Evolutionary conservation across 495 filamentous ascomycete species (phyloP), one percentile per base, ranked within the genome.

Genomic region (Podospora bellae-mahoneyi): DNA sequence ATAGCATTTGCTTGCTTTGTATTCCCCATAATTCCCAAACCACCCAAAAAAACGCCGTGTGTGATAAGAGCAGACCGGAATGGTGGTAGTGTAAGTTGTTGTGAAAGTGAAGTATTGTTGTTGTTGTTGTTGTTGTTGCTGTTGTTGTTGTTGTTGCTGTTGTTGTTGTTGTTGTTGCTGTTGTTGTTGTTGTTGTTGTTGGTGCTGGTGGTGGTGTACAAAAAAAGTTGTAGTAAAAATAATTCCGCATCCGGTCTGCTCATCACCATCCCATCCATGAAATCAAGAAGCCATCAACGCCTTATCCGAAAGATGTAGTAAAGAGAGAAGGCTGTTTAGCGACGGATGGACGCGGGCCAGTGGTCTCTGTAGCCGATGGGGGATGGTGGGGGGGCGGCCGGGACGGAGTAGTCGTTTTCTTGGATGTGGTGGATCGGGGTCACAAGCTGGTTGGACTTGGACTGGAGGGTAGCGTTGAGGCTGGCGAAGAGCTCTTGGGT

Each of bases 341-440:
- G 74, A 54, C 75, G 75, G 32, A 74, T 66, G 34, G 70, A 64
- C 28, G 71, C 64, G 57, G 75, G 78, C 82, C 82, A 84, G 69
- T 82, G 78, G 68, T 82, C 79, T 34, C 78, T 76, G 70, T 81
- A 84, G 74, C 79, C 78, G 66, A 84, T 79, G 28, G 82, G 82
- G 68, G 79, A 82, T 6, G 82, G 82, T 30, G 82, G 82, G 20
- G 82, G 82, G 1, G 82, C 81, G 15, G 81, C 81, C 55, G 82
- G 82, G 23, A 84, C 82, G 39, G 79, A 75, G 77, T 81, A 84
- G 73, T 84, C 82, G 58, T 78, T 71, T 74, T 84, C 81, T 68
- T 78, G 78, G 72, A 83, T 83, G 64, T 75, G 69, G 72, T 78
- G 81, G 66, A 78, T 77, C 16, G 82, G 80, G 0, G 80, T 76